Evolutionary conservation across 179 eudicot genomes (phyloP).

Genomic region (Carnegiea gigantea): DNA sequence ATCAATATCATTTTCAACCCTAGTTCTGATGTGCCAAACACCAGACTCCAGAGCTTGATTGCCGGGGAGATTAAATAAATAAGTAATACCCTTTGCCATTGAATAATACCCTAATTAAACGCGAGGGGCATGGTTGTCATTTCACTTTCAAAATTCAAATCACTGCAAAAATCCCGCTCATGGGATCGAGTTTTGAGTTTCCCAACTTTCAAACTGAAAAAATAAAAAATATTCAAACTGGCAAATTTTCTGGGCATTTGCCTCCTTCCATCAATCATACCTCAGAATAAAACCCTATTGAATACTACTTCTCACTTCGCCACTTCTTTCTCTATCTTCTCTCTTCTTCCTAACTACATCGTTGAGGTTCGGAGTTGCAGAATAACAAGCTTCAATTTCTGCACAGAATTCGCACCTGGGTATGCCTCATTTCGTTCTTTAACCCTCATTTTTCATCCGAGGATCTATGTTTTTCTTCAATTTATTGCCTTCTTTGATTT

Average conservation of each 20-base stretch:
- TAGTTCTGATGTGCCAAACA: too few relatives aligned
- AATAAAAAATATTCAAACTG: background rate
- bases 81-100: too few relatives aligned
- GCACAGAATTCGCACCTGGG: constrained; percentile 1
- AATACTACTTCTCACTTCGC: background rate
- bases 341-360: background rate
- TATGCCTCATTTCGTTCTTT: background rate
- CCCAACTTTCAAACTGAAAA: background rate
- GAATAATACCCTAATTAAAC: too few relatives aligned
- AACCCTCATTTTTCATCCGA: background rate
- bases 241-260: background rate
- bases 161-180: background rate
- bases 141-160: background rate
- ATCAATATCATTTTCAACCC: too few relatives aligned
- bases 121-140: background rate
- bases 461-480: background rate
- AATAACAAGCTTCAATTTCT: background rate
- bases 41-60: too few relatives aligned
- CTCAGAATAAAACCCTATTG: background rate
- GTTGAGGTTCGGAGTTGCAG: background rate
- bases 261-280: background rate
- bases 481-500: background rate
- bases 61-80: too few relatives aligned
- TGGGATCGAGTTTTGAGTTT: background rate
- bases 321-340: background rate